A percentile compares a stretch with the other conserved stretches of the same genome.
Conservation (phyloP, 495 filamentous ascomycete species). For the Aspergillus bertholletiae region DNA sequence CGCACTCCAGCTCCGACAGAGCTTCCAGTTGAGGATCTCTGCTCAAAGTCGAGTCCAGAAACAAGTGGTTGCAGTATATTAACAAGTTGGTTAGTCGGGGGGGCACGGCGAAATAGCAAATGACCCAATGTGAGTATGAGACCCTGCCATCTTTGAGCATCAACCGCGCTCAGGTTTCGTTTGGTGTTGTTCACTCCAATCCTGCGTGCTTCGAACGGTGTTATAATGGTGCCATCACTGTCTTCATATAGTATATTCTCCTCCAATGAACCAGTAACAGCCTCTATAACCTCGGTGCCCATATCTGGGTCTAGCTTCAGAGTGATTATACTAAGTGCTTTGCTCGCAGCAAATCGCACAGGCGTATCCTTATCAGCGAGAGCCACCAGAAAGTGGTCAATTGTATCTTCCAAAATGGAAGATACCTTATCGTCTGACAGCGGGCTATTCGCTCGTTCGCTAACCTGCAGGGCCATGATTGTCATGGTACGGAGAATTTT, state of each 20-base stretch:
- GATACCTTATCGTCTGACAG: constrained; percentile 42
- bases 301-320: constrained; percentile 73
- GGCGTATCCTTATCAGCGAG: constrained; percentile 85
- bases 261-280: constrained; percentile 69
- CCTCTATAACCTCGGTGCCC: constrained; percentile 81
- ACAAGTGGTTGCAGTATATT: constrained; percentile 69
- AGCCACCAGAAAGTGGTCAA: constrained; percentile 69
- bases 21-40: constrained; percentile 71
- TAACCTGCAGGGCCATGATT: constrained; percentile 53
- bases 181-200: constrained; percentile 32
- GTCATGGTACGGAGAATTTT: constrained; percentile 76
- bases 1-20: constrained; percentile 91
- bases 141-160: constrained; percentile 87
- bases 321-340: constrained; percentile 83
- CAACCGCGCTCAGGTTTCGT: constrained; percentile 66
- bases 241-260: constrained; percentile 70
- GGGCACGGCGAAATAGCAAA: constrained; percentile 72
- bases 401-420: constrained; percentile 44
- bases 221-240: constrained; percentile 34
- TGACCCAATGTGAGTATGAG: constrained; percentile 83
- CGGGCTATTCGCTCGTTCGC: constrained; percentile 32
- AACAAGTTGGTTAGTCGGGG: constrained; percentile 60
- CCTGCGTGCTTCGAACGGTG: constrained; percentile 30
- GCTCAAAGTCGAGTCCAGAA: constrained; percentile 78
- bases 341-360: constrained; percentile 85